Base-by-base conservation (phyloP, 768 basidiomycete genomes). In the Rhodotorula sphaerocarpa region DNA sequence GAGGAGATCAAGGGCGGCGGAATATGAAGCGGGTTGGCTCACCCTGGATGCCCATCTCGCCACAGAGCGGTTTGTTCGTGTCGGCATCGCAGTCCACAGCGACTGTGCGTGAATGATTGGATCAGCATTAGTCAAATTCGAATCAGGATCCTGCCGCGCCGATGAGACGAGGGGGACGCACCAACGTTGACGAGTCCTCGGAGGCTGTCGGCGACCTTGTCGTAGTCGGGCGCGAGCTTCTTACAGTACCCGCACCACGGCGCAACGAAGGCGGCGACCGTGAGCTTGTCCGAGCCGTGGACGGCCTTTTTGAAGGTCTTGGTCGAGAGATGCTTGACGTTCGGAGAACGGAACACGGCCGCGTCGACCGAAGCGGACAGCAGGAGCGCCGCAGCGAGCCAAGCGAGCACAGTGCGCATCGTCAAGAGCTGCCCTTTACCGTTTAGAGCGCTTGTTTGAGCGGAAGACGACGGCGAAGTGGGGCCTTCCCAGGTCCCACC, bases 71-170 rank as follows among this genome's bases (percentile, higher is more conserved):
- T 56, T 73, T 73, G 65, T 73, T 73, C 48, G 57, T 34, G 28
- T 70, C 70, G 9, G 53, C 60, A 50, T 73, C 72, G 59, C 72
- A 73, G 55, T 73, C 70, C 34, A 73, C 69, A 6, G 63, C 52
- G 18, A 69, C 67, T 69, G 42, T 3, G 31, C 12, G 18, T 23
- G 51, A 30, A 30, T n/a, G n/a, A n/a, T n/a, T n/a, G n/a, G n/a
- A n/a, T n/a, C n/a, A n/a, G n/a, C n/a, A n/a, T n/a, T n/a, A n/a
- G n/a, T n/a, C n/a, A n/a, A n/a, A n/a, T n/a, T n/a, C n/a, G n/a
- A n/a, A 28, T 14, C 46, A 5, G 5, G 30, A 4, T 14, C 9
- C 2, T 12, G 44, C 27, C 5, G n/a, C 25, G 2, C 16, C 21
- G 54, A 25, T 31, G n/a, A 2, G 33, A 36, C 42, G 3, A 27